These are phyloP conservation scores for Ophiocordyceps polyrhachis-furcata DNA, from an alignment of 2,329 filamentous ascomycete genomes.

Conservation along the genomic window DNA sequence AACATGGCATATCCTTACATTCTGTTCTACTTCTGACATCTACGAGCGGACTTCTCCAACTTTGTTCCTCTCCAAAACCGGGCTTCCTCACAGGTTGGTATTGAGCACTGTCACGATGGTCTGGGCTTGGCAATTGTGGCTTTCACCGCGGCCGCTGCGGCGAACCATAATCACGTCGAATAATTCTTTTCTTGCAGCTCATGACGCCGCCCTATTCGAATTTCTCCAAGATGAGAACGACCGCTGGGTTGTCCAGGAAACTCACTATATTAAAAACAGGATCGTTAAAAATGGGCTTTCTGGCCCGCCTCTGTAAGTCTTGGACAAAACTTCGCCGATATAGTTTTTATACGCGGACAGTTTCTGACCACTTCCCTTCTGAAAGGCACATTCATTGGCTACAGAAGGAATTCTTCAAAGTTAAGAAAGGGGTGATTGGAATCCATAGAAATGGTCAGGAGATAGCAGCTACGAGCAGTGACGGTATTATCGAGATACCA, in stretches of 20 bases:
- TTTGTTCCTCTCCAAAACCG: no score
- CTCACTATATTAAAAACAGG: not conserved
- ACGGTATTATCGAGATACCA: not conserved
- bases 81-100: no score
- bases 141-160: not conserved
- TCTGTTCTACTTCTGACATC: not conserved
- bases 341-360: not conserved
- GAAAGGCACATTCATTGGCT: not conserved
- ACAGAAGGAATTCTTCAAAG: not conserved
- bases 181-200: not conserved
- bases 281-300: not conserved
- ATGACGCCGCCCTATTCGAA: not conserved
- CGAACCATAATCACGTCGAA: not conserved
- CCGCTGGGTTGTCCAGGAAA: not conserved
- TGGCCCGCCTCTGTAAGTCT: not conserved
- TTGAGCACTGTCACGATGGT: not conserved
- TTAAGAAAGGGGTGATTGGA: not conserved
- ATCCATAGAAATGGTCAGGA: not conserved
- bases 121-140: not conserved
- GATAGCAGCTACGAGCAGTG: not conserved
- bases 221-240: not conserved
- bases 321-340: not conserved
- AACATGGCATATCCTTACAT: not conserved
- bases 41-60: not conserved
- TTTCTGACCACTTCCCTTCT: not conserved